Evolutionary conservation across 768 basidiomycete species (phyloP).

Genomic region (Royoungia palumana): DNA sequence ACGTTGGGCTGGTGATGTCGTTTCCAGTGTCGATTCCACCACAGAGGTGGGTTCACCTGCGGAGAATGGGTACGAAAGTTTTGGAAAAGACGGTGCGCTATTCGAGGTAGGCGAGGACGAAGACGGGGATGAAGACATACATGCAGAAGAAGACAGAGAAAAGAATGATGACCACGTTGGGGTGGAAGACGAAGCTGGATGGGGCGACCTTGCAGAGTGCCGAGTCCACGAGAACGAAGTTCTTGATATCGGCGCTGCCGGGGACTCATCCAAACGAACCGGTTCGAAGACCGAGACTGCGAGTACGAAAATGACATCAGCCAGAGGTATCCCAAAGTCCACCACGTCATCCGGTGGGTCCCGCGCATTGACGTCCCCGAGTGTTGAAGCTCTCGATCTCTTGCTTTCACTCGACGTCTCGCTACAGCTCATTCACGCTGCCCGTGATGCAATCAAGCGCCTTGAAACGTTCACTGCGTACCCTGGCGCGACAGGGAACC

Average conservation of each 20-base stretch:
- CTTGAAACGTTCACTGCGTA: constrained; percentile 88
- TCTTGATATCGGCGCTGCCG: neutral
- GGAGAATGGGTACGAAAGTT: constrained; percentile 20
- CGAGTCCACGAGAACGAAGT: neutral
- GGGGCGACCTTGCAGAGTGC: constrained; percentile 20
- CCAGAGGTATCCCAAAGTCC: neutral
- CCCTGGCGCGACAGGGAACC: constrained; percentile 81
- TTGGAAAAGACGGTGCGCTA: constrained; percentile 37
- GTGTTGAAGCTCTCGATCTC: constrained; percentile 59
- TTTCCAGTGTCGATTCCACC: neutral
- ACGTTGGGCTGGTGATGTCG: constrained; percentile 61
- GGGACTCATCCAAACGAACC: neutral
- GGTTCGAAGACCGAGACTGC: neutral
- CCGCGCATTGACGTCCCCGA: constrained; percentile 17
- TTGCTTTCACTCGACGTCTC: constrained; percentile 90
- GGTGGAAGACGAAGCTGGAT: constrained; percentile 22
- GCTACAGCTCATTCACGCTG: constrained; percentile 88
- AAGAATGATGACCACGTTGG: neutral
- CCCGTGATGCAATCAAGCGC: constrained; percentile 87
- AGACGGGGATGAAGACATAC: constrained; percentile 2
- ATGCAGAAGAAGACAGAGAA: constrained; percentile 17
- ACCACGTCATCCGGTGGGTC: neutral
- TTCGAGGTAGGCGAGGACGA: constrained; percentile 48
- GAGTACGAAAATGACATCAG: neutral
- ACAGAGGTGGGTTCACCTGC: neutral